Conservation (phyloP, 2,329 filamentous ascomycete genomes). For the Colletotrichum plurivorum region DNA sequence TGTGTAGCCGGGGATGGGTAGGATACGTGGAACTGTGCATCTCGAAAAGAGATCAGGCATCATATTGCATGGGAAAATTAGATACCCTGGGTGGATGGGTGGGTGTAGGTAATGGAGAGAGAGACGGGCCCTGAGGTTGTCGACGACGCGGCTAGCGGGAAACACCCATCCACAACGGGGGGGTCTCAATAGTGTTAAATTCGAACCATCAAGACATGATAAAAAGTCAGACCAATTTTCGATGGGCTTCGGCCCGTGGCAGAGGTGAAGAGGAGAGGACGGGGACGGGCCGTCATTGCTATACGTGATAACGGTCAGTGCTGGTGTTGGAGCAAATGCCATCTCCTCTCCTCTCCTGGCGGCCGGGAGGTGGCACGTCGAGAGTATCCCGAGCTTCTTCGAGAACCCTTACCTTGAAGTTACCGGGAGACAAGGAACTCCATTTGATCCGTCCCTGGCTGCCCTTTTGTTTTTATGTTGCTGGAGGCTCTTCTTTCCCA, state of each 20-base stretch:
- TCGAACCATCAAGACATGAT: not conserved
- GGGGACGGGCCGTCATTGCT: too few species aligned
- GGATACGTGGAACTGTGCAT: not conserved
- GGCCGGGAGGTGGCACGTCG: too few species aligned
- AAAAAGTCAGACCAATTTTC: not conserved
- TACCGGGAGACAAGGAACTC: too few species aligned
- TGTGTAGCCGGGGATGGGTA: not conserved
- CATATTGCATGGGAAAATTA: slow-evolving; percentile 29
- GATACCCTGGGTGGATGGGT: slow-evolving; percentile 35
- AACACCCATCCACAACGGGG: slow-evolving; percentile 19
- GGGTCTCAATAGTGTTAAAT: slow-evolving; percentile 17
- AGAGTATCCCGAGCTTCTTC: too few species aligned
- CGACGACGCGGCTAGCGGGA: not conserved
- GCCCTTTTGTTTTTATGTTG: too few species aligned
- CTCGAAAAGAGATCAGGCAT: slow-evolving; percentile 1
- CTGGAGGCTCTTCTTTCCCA: too few species aligned
- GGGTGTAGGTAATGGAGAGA: slow-evolving; percentile 26
- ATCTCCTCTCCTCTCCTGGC: too few species aligned
- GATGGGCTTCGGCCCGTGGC: not conserved
- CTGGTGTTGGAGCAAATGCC: too few species aligned
- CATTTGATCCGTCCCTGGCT: too few species aligned
- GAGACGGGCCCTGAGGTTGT: slow-evolving; percentile 10
- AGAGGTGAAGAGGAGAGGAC: too few species aligned
- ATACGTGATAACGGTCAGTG: too few species aligned
- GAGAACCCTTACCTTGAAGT: too few species aligned